A percentile compares a stretch with the other conserved stretches of the same genome.
These are phyloP conservation scores for Rosa hybrid DNA, from an alignment of 331 rosid species.

Conservation along the genomic window DNA sequence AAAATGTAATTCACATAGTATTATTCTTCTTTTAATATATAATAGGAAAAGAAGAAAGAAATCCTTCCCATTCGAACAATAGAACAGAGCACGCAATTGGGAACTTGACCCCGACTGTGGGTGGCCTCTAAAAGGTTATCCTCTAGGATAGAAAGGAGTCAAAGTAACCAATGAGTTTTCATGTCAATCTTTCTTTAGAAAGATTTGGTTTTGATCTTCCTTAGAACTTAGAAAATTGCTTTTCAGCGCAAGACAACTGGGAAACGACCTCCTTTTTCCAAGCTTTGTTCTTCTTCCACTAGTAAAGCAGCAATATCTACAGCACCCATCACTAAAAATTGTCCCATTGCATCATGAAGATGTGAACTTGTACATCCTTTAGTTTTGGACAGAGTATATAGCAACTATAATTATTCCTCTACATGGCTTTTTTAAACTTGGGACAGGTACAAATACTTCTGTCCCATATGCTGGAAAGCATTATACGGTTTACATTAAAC, in stretches of 20 bases:
- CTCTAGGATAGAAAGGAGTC: not conserved
- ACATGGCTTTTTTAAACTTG: not conserved
- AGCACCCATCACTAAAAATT: not conserved
- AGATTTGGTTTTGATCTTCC: conserved; percentile 9
- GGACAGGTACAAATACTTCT: not conserved
- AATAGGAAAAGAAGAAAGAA: too few species aligned
- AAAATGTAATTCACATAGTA: too few species aligned
- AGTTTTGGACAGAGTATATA: not conserved
- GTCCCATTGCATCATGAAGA: conserved; percentile 8
- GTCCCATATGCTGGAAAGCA: not conserved
- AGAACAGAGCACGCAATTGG: not conserved
- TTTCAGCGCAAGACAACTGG: not conserved
- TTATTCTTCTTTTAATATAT: too few species aligned
- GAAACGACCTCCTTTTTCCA: conserved; percentile 1
- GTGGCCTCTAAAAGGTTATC: not conserved
- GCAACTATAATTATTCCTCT: not conserved
- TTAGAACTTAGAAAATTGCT: not conserved
- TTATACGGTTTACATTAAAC: too few species aligned
- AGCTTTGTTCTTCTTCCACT: conserved; percentile 17
- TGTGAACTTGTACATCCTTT: not conserved
- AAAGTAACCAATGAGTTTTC: conserved; percentile 7
- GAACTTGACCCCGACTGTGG: not conserved
- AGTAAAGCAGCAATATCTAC: conserved; percentile 10
- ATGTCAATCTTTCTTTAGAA: not conserved
- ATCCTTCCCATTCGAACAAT: too few species aligned